Percentiles rank a stretch among this genome's conserved stretches.
Evolutionary conservation across 2,329 filamentous ascomycete species (phyloP).

Genomic region (Colletotrichum australisinense): DNA sequence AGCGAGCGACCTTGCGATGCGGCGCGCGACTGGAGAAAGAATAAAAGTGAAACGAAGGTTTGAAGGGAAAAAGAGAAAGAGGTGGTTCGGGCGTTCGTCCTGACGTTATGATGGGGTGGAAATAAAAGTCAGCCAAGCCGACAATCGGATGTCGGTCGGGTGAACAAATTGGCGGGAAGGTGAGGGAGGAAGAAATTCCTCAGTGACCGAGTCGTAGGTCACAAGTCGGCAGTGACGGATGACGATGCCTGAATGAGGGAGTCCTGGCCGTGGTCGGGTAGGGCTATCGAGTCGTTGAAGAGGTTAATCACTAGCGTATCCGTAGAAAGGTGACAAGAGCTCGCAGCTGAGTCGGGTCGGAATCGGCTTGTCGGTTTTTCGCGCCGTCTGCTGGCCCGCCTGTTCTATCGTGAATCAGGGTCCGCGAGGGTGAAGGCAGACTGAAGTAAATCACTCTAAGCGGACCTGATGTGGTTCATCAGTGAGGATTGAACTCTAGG

Average conservation of each 20-base stretch:
- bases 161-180: background rate
- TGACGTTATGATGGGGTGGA: conserved; percentile 14
- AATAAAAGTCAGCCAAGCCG: conserved; percentile 10
- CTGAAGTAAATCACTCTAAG: background rate
- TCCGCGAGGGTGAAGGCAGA: background rate
- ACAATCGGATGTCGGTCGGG: background rate
- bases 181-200: background rate
- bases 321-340: background rate
- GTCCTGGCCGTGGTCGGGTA: background rate
- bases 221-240: background rate
- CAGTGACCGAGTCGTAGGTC: background rate
- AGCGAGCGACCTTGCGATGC: conserved; percentile 17
- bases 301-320: background rate
- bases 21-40: conserved; percentile 8
- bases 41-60: conserved; percentile 33
- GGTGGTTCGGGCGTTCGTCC: conserved; percentile 30
- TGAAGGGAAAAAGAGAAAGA: background rate
- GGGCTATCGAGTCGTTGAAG: background rate
- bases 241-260: background rate
- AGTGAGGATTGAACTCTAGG: background rate
- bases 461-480: background rate
- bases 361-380: conserved; percentile 2
- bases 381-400: background rate
- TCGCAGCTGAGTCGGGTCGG: conserved; percentile 2
- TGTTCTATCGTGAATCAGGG: no score